Base-by-base conservation (phyloP, 1,139 yeast species). In the Saccharomyces hybrid region DNA sequence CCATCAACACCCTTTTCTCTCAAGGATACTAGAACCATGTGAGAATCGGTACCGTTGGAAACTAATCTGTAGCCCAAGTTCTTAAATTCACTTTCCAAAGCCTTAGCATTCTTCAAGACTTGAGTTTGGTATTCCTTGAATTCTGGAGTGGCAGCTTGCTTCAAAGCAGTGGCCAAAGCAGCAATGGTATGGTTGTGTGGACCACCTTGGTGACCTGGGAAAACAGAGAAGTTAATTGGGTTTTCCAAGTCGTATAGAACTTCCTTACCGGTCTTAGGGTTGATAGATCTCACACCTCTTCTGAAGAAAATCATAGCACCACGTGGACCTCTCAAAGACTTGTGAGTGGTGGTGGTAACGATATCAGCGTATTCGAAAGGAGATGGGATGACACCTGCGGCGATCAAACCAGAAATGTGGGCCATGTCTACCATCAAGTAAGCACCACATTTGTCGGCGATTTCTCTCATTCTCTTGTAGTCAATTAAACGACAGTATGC, bases 191-290 rank as follows among this genome's bases (percentile, higher is more conserved):
- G 98, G 79, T 93, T 93, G 76, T 93, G 98, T 63, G 99, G 99
- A 72, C 99, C 99, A 79, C 99, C 99, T 79, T 93, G 99, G 76
- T 93, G 98, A 67, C 97, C 98, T 66, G 99, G 99, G 91, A 93
- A 93, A 61, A 93, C 98, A 8, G 97, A 90, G 74, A 93, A 93
- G 82, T 93, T 93, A 76, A 93, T 91, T 74, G 88, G 88, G 73
- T 85, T 84, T 78, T 93, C 99, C 73, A 93, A 82, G 72, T 93
- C 97, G 74, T 90, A 93, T 62, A 81, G 74, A 59, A 87, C 78
- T 76, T 90, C 95, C 73, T 86, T 87, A 64, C 98, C 98, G 70
- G 91, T 88, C 80, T 91, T 93, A 66, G 88, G 83, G 77, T 87
- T 88, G 64, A 85, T 81, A 52, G 88, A 83, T 77, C 97, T 84